A percentile compares a stretch with the other conserved stretches of the same genome.
phyloP scores from a whole-genome alignment of 331 rosid species.

The Acacia pycnantha region DNA sequence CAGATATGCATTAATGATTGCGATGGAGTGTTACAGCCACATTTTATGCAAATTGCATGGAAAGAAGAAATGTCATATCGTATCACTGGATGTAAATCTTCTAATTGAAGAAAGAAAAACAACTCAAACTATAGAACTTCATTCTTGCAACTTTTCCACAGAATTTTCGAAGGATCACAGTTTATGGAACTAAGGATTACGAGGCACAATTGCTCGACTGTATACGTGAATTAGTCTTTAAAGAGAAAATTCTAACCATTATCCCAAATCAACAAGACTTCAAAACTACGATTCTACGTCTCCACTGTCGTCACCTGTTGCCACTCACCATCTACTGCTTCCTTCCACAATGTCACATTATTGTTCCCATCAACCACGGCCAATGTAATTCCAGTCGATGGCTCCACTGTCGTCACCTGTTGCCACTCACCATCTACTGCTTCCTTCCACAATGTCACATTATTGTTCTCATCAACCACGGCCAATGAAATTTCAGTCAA shows the following conservation, averaged over 20 bases:
- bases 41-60: not conserved
- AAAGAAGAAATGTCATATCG: slow-evolving; percentile 12
- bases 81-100: slow-evolving; percentile 18
- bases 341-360: slow-evolving; percentile 82
- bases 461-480: too few relatives aligned
- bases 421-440: too few relatives aligned
- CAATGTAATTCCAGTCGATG: slow-evolving; percentile 80
- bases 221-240: slow-evolving; percentile 30
- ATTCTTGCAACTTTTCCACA: slow-evolving; percentile 33
- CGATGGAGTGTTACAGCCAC: not conserved
- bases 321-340: slow-evolving; percentile 80
- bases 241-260: slow-evolving; percentile 35
- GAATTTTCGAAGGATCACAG: slow-evolving; percentile 28
- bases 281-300: slow-evolving; percentile 41
- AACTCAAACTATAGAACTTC: slow-evolving; percentile 33
- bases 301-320: slow-evolving; percentile 77
- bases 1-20: not conserved
- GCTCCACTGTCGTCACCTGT: too few relatives aligned
- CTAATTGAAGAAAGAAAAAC: slow-evolving; percentile 11
- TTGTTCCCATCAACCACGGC: slow-evolving; percentile 91
- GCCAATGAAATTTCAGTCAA: too few relatives aligned
- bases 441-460: too few relatives aligned
- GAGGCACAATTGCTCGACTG: slow-evolving; percentile 36
- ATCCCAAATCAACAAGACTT: slow-evolving; percentile 30
- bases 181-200: slow-evolving; percentile 30